Conservation (phyloP, 441 rosid genomes). For the Kokia cookei region DNA sequence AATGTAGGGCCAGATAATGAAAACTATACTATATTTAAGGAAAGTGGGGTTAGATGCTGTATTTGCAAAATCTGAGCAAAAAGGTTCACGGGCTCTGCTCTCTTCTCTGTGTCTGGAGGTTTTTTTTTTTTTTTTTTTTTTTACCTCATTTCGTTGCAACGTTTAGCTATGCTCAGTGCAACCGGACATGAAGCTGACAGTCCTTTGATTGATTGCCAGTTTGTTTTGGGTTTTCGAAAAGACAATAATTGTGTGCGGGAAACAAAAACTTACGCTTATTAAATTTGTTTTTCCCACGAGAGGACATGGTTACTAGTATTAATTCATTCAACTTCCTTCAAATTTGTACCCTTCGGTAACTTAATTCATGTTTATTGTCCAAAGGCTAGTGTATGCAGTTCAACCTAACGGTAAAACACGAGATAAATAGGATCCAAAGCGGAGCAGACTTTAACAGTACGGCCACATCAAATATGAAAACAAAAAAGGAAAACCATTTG, state of each 20-base stretch:
- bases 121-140: too few relatives aligned
- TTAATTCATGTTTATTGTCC: too few relatives aligned
- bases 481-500: not conserved
- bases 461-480: not conserved
- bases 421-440: not conserved
- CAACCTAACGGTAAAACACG: not conserved
- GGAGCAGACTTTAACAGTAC: not conserved
- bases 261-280: not conserved
- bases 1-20: not conserved
- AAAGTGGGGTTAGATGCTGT: not conserved
- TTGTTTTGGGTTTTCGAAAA: not conserved
- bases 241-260: not conserved
- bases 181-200: not conserved
- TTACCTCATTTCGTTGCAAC: too few relatives aligned
- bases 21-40: not conserved
- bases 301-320: not conserved
- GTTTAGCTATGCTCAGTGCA: too few relatives aligned
- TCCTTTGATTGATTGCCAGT: not conserved
- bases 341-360: not conserved
- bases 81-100: not conserved
- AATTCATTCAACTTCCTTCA: not conserved
- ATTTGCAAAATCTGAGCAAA: not conserved
- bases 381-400: too few relatives aligned
- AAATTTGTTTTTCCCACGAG: not conserved
- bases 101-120: too few relatives aligned